Percentiles rank a stretch among this genome's conserved stretches.
Evolutionary conservation across 2,329 filamentous ascomycete species (phyloP).

Genomic region (Aphanocladium album): DNA sequence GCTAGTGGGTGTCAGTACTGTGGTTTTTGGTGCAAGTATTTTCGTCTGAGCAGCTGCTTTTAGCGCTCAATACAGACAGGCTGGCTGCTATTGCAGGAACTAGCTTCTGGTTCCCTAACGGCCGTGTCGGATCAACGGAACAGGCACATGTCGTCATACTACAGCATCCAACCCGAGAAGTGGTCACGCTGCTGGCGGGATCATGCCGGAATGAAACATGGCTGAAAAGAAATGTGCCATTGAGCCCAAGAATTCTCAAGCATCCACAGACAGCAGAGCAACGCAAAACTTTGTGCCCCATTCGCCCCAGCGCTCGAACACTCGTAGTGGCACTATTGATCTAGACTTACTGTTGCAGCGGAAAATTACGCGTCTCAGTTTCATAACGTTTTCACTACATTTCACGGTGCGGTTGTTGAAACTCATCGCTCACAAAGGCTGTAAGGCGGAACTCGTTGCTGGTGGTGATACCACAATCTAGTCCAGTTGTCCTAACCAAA

Average conservation of each 20-base stretch:
- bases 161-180: background rate
- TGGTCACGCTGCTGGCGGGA: background rate
- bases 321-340: no score
- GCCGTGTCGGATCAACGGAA: slow-evolving; percentile 9
- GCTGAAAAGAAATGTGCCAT: no score
- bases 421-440: background rate
- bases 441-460: slow-evolving; percentile 5
- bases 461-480: background rate
- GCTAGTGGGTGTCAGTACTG: background rate
- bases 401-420: background rate
- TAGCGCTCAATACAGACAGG: background rate
- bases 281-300: no score
- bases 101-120: background rate
- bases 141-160: slow-evolving; percentile 7
- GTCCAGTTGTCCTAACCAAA: background rate
- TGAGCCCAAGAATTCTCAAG: no score
- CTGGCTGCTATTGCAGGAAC: background rate
- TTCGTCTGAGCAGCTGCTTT: background rate
- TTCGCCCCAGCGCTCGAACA: no score
- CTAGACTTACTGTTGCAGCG: no score
- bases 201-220: background rate
- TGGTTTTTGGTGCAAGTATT: background rate
- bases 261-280: no score
- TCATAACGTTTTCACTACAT: no score
- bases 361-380: no score